These are phyloP conservation scores for Pythium rhizo-oryzae DNA, from an alignment of 352 stramenopile species.

Conservation along the genomic window DNA sequence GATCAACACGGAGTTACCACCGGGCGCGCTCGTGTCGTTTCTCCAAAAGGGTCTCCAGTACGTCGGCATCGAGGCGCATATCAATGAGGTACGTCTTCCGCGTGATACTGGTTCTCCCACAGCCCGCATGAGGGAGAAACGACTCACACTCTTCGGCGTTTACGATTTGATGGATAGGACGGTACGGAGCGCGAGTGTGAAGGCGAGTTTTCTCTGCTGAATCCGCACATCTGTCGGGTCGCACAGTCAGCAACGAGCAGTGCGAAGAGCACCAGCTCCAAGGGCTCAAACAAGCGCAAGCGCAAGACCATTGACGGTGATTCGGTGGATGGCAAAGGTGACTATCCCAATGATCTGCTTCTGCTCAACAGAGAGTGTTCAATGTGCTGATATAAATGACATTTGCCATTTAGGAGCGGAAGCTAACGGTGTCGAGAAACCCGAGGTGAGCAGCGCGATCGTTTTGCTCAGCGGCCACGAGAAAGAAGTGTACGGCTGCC, in stretches of 20 bases:
- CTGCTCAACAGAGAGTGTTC: neutral
- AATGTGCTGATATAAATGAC: constrained; percentile 17
- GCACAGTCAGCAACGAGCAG: constrained; percentile 77
- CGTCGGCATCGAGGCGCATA: constrained; percentile 90
- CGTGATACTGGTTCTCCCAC: neutral
- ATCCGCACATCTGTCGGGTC: constrained; percentile 90
- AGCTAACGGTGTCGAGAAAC: constrained; percentile 66
- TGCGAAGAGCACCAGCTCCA: constrained; percentile 46
- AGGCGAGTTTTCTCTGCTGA: constrained; percentile 92
- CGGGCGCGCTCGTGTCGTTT: constrained; percentile 97
- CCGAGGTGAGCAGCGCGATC: constrained; percentile 54
- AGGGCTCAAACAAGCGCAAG: constrained; percentile 83
- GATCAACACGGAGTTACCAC: constrained; percentile 93
- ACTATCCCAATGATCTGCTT: neutral
- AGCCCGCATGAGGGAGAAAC: neutral
- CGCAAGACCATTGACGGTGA: constrained; percentile 57
- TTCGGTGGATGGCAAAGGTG: constrained; percentile 65
- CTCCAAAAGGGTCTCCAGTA: constrained; percentile 98
- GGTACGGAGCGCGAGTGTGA: constrained; percentile 86
- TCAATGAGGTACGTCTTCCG: constrained; percentile 68
- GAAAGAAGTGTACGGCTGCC: constrained; percentile 96
- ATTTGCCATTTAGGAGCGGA: constrained; percentile 38
- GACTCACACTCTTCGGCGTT: neutral
- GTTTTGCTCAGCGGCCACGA: constrained; percentile 81
- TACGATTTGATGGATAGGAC: constrained; percentile 47